Evolutionary conservation across 2,329 filamentous ascomycete species (phyloP).

Genomic region (Chaetomiaceae sp.): DNA sequence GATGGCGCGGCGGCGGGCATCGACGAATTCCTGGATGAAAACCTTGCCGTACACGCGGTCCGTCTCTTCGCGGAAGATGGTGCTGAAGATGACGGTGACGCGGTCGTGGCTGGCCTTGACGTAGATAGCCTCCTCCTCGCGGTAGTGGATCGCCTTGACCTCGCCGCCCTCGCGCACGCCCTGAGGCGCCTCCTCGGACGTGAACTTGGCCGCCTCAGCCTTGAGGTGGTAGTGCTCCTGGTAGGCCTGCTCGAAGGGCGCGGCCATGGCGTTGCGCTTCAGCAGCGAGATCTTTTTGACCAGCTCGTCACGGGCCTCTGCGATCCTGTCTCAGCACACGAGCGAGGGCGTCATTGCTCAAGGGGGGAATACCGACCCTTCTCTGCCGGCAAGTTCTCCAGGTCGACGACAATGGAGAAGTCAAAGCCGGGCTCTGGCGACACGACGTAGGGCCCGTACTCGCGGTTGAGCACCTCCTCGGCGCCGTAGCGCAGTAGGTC

Average conservation of each 20-base stretch:
- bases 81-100: slow-evolving; percentile 98
- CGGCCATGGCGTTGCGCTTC: slow-evolving; percentile 98
- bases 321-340: slow-evolving; percentile 3
- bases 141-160: slow-evolving; percentile 95
- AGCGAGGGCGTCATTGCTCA: neutral
- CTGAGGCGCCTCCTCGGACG: slow-evolving; percentile 87
- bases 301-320: slow-evolving; percentile 79
- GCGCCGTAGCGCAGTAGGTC: slow-evolving; percentile 93
- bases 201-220: slow-evolving; percentile 87
- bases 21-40: slow-evolving; percentile 97
- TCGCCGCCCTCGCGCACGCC: slow-evolving; percentile 83
- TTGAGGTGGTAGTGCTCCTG: slow-evolving; percentile 81
- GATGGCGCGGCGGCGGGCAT: slow-evolving; percentile 87
- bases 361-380: slow-evolving; percentile 49
- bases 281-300: slow-evolving; percentile 81
- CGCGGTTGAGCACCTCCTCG: slow-evolving; percentile 81
- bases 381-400: slow-evolving; percentile 77
- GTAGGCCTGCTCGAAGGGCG: slow-evolving; percentile 95
- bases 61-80: slow-evolving; percentile 95
- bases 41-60: slow-evolving; percentile 97
- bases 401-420: slow-evolving; percentile 86
- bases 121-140: slow-evolving; percentile 97
- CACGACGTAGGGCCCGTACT: slow-evolving; percentile 91
- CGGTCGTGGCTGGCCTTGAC: slow-evolving; percentile 96
- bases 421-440: slow-evolving; percentile 86